A percentile compares a stretch with the other conserved stretches of the same genome.
These are phyloP conservation scores for Dendrobium huoshanense DNA, from an alignment of 106 monocot genomes.

Conservation along the genomic window DNA sequence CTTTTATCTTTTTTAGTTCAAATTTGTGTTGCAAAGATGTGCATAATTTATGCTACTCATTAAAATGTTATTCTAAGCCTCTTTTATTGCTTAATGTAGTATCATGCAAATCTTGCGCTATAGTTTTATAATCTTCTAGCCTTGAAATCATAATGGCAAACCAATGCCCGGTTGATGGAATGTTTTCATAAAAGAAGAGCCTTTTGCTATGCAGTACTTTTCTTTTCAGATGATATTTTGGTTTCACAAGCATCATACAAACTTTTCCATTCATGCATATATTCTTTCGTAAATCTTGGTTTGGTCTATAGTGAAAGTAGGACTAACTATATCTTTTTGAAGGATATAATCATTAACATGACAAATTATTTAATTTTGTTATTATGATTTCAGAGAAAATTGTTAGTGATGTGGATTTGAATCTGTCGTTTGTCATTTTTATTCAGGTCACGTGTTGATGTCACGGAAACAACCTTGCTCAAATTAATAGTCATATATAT, in stretches of 20 bases:
- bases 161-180: not conserved
- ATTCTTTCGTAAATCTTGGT: not conserved
- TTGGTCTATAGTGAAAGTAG: not conserved
- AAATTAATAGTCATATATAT: not conserved
- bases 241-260: not conserved
- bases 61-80: not conserved
- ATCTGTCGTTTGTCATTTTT: not conserved
- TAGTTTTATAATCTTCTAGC: not conserved
- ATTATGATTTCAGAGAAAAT: not conserved
- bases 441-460: not conserved
- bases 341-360: not conserved
- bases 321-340: too few relatives aligned
- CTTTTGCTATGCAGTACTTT: not conserved
- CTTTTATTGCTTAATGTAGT: not conserved
- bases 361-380: not conserved
- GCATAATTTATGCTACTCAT: not conserved
- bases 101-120: not conserved
- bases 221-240: not conserved
- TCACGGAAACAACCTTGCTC: not conserved
- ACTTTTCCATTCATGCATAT: not conserved
- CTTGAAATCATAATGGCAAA: not conserved
- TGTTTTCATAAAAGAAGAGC: not conserved
- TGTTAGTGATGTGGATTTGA: not conserved
- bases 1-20: not conserved
- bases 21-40: not conserved